Evolutionary conservation across 2,329 filamentous ascomycete species (phyloP), one percentile per base, ranked within the genome.

Genomic region (Penicillium sp.): DNA sequence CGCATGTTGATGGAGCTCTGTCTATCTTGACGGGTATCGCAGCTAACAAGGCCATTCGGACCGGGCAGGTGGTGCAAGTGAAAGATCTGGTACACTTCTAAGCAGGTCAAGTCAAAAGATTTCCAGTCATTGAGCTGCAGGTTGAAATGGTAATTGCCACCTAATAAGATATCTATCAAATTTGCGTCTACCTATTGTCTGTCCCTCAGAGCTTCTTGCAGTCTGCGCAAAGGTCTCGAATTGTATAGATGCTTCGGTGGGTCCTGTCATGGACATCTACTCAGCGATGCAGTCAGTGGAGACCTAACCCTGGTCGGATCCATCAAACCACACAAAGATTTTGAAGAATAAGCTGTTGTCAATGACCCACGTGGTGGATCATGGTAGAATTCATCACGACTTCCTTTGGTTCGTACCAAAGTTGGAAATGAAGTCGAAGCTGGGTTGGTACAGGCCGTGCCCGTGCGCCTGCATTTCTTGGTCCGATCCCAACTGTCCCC

Each of bases 1-100:
- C 77, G 52, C 81, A 85, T 61, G 61, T 85, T 4, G 82, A 85
- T 53, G 83, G 83, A 0, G 82, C 82, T 0, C 69, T 80, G 49
- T 84, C 81, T 0, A 84, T 85, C 31, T 56, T 85, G 51, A 84
- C 81, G 0, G 83, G 82, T 0, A 82, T 85, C 45, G 81, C 81
- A 5, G 82, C 81, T 0, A 85, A 85, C 50, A 72, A 70, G 53
- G 84, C 81, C 0, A 82, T 85, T 21, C 76, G 76, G 0, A 84
- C 79, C 0, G 81, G 81, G 0, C 76, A 83, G 53, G 78, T 81
- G 0, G 77, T 85, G 0, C 78, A 77, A 33, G 80, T 85, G 0
- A 78, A 82, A 45, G 81, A 84, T 54, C 29, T 56, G 16, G 48
- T 58, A 4, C 45, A 56, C 15, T 58, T 57, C 21, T 55, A 21